Percentiles rank a stretch among this genome's conserved stretches.
Evolutionary conservation across 2,329 filamentous ascomycete species (phyloP).

Genomic region (Shiraia bambusicola): DNA sequence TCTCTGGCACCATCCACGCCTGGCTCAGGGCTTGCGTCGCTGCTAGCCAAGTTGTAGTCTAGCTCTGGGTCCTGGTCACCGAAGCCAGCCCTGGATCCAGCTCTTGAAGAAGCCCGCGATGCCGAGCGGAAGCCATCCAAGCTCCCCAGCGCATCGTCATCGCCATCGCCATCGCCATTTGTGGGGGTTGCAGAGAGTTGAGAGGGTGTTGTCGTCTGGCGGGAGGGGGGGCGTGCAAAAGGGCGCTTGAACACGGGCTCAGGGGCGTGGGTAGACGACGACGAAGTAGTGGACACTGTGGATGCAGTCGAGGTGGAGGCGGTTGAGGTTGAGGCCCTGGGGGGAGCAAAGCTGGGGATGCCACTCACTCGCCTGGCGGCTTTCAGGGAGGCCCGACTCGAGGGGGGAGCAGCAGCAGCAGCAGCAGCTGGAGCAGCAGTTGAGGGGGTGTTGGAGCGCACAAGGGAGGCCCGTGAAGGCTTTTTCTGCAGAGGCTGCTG

Average conservation of each 20-base stretch:
- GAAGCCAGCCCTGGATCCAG: conserved; percentile 40
- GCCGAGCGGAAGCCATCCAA: conserved; percentile 47
- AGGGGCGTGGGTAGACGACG: conserved; percentile 8
- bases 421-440: conserved; percentile 17
- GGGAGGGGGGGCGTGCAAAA: conserved; percentile 37
- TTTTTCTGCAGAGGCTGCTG: conserved; percentile 32
- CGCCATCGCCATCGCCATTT: conserved; percentile 38
- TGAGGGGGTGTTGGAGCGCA: conserved; percentile 23
- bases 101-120: conserved; percentile 45
- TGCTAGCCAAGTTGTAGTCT: conserved; percentile 13
- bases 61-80: conserved; percentile 34
- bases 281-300: conserved; percentile 12
- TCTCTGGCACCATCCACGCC: too few species aligned
- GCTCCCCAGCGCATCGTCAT: conserved; percentile 47
- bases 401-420: conserved; percentile 14
- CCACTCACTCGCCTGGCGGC: conserved; percentile 26
- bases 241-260: conserved; percentile 43
- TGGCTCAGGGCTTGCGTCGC: conserved; percentile 16
- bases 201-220: conserved; percentile 27
- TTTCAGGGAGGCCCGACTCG: conserved; percentile 27
- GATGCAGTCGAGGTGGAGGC: not conserved
- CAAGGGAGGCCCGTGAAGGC: conserved; percentile 33
- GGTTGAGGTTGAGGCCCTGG: not conserved
- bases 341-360: conserved; percentile 18
- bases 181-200: conserved; percentile 14